Evolutionary conservation across 805 yeast species (phyloP).

Genomic region (Saccharomyces jurei): DNA sequence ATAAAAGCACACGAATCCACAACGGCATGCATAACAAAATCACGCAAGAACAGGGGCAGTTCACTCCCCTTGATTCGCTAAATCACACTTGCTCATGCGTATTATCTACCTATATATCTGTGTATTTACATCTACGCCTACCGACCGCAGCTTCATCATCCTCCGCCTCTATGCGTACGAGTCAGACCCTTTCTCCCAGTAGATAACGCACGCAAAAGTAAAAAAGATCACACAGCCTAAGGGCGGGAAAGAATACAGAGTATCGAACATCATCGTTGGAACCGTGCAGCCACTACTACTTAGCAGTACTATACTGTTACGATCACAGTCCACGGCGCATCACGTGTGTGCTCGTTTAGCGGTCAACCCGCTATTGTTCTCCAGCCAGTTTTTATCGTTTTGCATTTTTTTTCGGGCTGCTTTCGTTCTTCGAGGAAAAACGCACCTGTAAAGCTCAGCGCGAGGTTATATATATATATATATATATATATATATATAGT

Average conservation of each 20-base stretch:
- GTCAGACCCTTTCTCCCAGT: neutral
- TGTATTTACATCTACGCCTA: neutral
- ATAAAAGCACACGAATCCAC: neutral
- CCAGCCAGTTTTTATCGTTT: neutral
- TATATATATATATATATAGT: neutral
- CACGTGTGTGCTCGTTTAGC: neutral
- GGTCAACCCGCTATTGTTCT: neutral
- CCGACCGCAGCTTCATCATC: neutral
- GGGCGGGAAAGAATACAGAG: neutral
- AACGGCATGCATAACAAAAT: neutral
- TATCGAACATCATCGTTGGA: neutral
- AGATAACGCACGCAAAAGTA: neutral
- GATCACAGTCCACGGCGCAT: neutral
- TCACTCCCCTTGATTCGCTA: neutral
- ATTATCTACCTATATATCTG: neutral
- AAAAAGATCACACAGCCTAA: neutral
- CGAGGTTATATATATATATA: neutral
- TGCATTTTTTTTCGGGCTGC: neutral
- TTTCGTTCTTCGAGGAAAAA: neutral
- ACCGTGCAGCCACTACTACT: neutral
- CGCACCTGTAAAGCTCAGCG: neutral
- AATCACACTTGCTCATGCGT: neutral
- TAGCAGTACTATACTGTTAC: neutral
- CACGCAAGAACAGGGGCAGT: neutral
- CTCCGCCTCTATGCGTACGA: neutral